A percentile compares a stretch with the other conserved stretches of the same genome.
Evolutionary conservation across 805 yeast species (phyloP).

Genomic region (Teunomyces stri): DNA sequence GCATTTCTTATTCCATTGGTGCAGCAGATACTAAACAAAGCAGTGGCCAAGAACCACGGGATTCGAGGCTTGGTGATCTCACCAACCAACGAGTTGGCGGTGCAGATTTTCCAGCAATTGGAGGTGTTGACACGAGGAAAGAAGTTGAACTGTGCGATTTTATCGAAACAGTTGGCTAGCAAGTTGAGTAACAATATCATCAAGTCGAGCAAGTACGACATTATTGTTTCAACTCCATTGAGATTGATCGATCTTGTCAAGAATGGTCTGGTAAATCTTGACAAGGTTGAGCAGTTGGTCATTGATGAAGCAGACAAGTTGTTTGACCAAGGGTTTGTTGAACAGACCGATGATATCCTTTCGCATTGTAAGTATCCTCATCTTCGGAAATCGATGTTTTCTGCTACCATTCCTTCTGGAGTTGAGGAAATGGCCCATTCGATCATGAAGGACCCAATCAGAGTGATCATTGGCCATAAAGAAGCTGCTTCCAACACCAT

Average conservation of each 20-base stretch:
- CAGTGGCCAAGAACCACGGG: conserved; percentile 42
- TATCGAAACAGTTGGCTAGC: conserved; percentile 69
- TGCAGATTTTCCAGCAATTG: conserved; percentile 75
- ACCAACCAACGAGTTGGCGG: conserved; percentile 93
- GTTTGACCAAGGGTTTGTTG: conserved; percentile 81
- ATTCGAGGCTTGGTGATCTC: conserved; percentile 78
- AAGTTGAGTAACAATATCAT: conserved; percentile 64
- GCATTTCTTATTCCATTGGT: conserved; percentile 85
- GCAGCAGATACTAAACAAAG: conserved; percentile 41
- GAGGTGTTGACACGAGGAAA: conserved; percentile 55
- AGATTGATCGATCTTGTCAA: conserved; percentile 78
- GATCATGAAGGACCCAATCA: conserved; percentile 81
- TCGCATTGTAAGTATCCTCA: conserved; percentile 51
- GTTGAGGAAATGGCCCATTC: conserved; percentile 85
- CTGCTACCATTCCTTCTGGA: conserved; percentile 93
- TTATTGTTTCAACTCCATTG: conserved; percentile 84
- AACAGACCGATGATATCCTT: conserved; percentile 85
- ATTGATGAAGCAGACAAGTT: conserved; percentile 96
- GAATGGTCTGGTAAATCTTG: conserved; percentile 56
- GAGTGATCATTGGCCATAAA: conserved; percentile 88
- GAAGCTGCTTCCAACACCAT: conserved; percentile 87
- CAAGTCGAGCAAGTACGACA: conserved; percentile 64
- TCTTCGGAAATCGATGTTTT: conserved; percentile 74
- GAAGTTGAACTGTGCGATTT: conserved; percentile 56
- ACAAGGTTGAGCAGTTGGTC: conserved; percentile 68